Evolutionary conservation across 148 eudicot genomes (phyloP).

Genomic region (Nepenthes gracilis): DNA sequence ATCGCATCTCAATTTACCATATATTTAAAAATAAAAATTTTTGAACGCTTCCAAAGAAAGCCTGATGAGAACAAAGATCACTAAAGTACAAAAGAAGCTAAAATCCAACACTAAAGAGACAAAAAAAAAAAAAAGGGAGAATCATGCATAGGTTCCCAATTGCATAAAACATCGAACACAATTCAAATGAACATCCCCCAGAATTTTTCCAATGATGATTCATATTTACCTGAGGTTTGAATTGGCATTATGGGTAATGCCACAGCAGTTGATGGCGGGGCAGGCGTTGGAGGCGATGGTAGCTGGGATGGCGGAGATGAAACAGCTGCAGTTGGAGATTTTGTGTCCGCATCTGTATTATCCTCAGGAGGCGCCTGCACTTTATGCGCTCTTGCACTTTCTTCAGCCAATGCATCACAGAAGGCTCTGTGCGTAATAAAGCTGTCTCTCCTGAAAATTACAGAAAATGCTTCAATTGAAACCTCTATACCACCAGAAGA

Average conservation of each 20-base stretch:
- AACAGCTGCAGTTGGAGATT: constrained; percentile 18
- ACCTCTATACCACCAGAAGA: no score
- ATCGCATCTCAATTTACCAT: neutral
- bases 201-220: constrained; percentile 9
- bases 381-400: constrained; percentile 37
- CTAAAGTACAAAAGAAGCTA: constrained; percentile 44
- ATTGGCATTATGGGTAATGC: constrained; percentile 29
- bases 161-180: neutral
- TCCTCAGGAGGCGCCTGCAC: constrained; percentile 10
- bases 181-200: constrained; percentile 1
- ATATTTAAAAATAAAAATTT: neutral
- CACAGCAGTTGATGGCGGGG: constrained; percentile 23
- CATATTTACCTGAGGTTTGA: constrained; percentile 51
- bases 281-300: constrained; percentile 1
- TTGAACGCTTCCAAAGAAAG: neutral
- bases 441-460: constrained; percentile 54
- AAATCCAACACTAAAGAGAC: constrained; percentile 24
- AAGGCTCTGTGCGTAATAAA: constrained; percentile 85
- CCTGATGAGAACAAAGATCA: constrained; percentile 19
- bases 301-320: constrained; percentile 17
- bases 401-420: constrained; percentile 77
- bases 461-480: constrained; percentile 1
- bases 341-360: constrained; percentile 18
- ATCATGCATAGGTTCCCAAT: constrained; percentile 9
- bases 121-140: constrained; percentile 19